Evolutionary conservation across 306 rosid species (phyloP), one percentile per base, ranked within the genome.

Genomic region (Sicyos baderoa): DNA sequence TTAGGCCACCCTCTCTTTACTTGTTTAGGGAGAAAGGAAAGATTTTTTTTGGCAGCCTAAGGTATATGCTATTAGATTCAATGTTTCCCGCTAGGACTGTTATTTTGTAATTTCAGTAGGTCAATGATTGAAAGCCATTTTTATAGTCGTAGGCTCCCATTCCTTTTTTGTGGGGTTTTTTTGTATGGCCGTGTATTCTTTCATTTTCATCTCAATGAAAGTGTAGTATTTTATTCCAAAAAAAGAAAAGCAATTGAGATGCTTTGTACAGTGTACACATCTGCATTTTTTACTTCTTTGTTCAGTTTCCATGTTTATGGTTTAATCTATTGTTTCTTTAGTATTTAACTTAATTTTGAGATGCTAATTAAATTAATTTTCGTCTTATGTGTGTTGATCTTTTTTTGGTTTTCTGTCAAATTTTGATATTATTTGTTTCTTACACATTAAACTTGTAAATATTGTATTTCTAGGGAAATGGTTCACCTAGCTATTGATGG

Each of bases 401-500:
- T 22, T 44, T 23, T 70, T 22, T 45, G 29, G n/a, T 18, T 5
- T 48, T 45, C 52, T 32, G 9, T 54, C 54, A 3, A 21, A 13
- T 11, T 27, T 44, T 56, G 19, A 1, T 40, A 40, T 40, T 40
- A 7, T 40, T 40, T 40, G 45, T 40, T 7, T 40, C 45, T 40
- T 40, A 40, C 45, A 40, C 22, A 29, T 29, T 29, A 29, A 29
- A 29, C 35, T 29, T 78, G 77, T 60, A 56, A 70, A 47, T 18
- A 77, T 71, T 65, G 47, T 82, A 66, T 76, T 68, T 75, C 52
- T 84, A 94, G 99, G 91, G 99, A 90, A 78, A 94, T 94, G 99
- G 97, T 90, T 79, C 99, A 94, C 82, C 89, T 94, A 73, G 97
- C 99, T 76, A 94, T 94, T 86, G 99, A 94, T 40, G 97, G 99